A percentile compares a stretch with the other conserved stretches of the same genome.
These are phyloP conservation scores for Laguncularia racemosa DNA, from an alignment of 345 rosid species.

Conservation along the genomic window DNA sequence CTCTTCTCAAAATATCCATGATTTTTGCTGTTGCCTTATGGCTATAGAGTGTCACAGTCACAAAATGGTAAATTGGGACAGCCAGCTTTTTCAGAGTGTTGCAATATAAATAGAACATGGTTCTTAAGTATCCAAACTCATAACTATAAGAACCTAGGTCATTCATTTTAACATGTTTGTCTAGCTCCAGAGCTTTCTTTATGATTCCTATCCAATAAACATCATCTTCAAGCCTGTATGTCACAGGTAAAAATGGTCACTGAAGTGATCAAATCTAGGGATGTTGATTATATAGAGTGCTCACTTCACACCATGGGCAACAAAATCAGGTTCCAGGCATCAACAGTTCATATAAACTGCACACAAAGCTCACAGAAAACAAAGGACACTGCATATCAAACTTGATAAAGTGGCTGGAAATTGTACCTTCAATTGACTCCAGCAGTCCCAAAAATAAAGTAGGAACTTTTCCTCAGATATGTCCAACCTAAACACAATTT, in stretches of 20 bases:
- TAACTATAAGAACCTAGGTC: too few species aligned
- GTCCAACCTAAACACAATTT: constrained; percentile 46
- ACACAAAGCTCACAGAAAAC: neutral
- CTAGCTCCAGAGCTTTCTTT: too few species aligned
- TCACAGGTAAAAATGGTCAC: neutral
- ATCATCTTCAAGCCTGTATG: neutral
- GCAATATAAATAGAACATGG: too few species aligned
- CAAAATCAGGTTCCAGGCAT: neutral
- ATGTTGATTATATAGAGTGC: neutral
- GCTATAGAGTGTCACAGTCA: too few species aligned
- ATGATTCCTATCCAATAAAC: too few species aligned
- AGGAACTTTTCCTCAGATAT: constrained; percentile 81
- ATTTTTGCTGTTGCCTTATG: too few species aligned
- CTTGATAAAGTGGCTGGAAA: neutral
- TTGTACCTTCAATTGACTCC: constrained; percentile 61
- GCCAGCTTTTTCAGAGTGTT: too few species aligned
- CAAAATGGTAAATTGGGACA: too few species aligned
- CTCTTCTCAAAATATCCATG: too few species aligned
- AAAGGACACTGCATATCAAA: too few species aligned
- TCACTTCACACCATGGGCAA: neutral
- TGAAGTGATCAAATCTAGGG: neutral
- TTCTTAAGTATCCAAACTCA: too few species aligned
- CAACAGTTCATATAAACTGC: neutral
- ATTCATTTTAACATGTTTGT: too few species aligned
- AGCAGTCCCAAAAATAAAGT: constrained; percentile 80